Percentiles rank a stretch among this genome's conserved stretches.
phyloP scores from a whole-genome alignment of 2,329 filamentous ascomycete genomes.

The Nemania abortiva region DNA sequence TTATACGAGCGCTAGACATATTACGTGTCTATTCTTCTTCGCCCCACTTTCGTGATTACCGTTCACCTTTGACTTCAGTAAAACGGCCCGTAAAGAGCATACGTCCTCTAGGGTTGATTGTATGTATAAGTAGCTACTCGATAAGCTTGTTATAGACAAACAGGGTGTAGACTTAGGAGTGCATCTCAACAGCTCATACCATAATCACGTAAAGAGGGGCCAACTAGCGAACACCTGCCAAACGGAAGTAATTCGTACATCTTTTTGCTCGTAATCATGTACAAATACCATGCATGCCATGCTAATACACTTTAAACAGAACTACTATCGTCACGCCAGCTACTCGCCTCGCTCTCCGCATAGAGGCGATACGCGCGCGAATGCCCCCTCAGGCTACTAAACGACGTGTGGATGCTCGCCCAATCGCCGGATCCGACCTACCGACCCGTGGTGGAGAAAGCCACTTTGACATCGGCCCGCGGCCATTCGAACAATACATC shows the following conservation, averaged over 20 bases:
- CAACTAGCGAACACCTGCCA: neutral
- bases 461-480: conserved; percentile 70
- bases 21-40: too few species aligned
- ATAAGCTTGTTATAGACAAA: too few species aligned
- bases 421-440: conserved; percentile 50
- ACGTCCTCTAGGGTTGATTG: too few species aligned
- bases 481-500: conserved; percentile 76
- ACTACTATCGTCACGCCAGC: conserved; percentile 36
- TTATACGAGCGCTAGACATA: too few species aligned
- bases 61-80: too few species aligned
- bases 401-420: conserved; percentile 34
- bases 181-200: too few species aligned
- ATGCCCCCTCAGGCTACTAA: conserved; percentile 32
- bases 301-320: conserved; percentile 34
- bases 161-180: too few species aligned
- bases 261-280: conserved; percentile 44
- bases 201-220: neutral
- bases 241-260: conserved; percentile 12
- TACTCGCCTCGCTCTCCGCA: conserved; percentile 31
- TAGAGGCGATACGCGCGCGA: conserved; percentile 30
- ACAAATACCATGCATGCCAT: conserved; percentile 32
- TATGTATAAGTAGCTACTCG: too few species aligned
- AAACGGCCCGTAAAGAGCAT: too few species aligned
- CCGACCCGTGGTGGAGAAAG: conserved; percentile 59
- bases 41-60: too few species aligned